Base-by-base conservation (phyloP, 208 protist genomes). In the Phytomonas francai region DNA sequence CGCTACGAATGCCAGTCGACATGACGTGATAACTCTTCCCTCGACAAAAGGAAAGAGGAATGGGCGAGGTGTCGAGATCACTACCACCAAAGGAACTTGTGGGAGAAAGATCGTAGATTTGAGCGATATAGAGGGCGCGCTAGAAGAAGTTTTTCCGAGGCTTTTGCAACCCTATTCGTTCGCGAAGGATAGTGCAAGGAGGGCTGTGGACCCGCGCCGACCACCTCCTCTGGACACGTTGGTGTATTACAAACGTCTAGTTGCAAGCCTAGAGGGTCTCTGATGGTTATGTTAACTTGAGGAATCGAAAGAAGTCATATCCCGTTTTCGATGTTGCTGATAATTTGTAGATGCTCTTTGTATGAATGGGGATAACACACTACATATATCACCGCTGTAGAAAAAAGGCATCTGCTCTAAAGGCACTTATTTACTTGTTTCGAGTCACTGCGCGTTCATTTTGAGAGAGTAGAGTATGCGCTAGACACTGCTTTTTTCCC, bases 181-280 rank as follows among this genome's bases (percentile, higher is more conserved):
- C 25, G 31, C 34, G 7, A 29, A 51, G 64, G 60, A 25, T 2
- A 30, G 25, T 56, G 2, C 32, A 2, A 58, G 56, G 12, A 22
- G 27, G 25, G n/a, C 19, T 0, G 49, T 51, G 22, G 64, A 73
- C 28, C 68, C 73, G 7, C 58, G 31, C 45, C 69, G 65, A 19
- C 72, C 79, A 1, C 80, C 88, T 4, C 85, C 88, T 42, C 74
- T 94, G 31, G 89, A 92, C 58, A 76, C 80, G 3, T 45, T 88
- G 12, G 80, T 94, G 59, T 76, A 88, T 67, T 94, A 94, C 74
- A 57, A 73, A 31, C 67, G 63, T 1, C 89, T 88, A 72, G 78
- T 77, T 5, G 74, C 79, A 25, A 91, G 89, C 59, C 79, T 94
- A n/a, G 45, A 59, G 22, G 80, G 85, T 59, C 68, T 91, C 28